phyloP scores from a whole-genome alignment of 2,329 filamentous ascomycete genomes.

The Sporothrix pallida region DNA sequence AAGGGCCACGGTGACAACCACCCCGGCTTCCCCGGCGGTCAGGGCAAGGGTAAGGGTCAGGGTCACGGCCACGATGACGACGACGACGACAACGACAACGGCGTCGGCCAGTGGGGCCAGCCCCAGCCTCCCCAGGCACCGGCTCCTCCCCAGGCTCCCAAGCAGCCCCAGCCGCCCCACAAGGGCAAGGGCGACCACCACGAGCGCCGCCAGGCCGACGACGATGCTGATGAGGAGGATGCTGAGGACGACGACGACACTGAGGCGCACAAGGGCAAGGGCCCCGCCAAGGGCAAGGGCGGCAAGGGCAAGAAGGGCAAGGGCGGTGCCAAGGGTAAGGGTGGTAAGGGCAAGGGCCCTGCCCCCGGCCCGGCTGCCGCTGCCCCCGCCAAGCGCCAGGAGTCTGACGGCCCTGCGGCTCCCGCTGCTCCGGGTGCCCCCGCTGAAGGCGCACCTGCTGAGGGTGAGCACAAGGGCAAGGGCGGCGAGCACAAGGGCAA shows the following conservation, averaged over 20 bases:
- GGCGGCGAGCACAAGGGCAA: not conserved
- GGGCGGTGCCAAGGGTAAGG: not conserved
- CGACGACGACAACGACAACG: not conserved
- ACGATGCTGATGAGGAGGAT: not conserved
- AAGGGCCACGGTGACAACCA: not conserved
- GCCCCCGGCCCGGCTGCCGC: not conserved
- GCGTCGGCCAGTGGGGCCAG: constrained; percentile 8
- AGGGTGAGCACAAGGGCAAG: not conserved
- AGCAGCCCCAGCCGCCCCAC: not conserved
- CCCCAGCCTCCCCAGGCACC: not conserved
- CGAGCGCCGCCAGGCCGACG: not conserved
- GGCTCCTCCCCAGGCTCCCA: not conserved
- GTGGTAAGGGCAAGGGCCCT: not conserved
- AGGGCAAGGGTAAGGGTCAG: not conserved
- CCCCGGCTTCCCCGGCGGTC: not conserved
- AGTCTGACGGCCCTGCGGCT: not conserved
- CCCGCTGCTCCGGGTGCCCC: not conserved
- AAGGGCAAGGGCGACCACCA: not conserved
- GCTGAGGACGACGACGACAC: not conserved
- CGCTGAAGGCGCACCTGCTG: not conserved
- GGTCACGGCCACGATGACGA: not conserved
- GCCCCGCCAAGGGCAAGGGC: not conserved
- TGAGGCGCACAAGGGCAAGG: not conserved
- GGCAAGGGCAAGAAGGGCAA: constrained; percentile 11
- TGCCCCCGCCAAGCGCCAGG: not conserved